Conservation (phyloP, 495 filamentous ascomycete species). For the Pseudoneurospora amorphoporcata region DNA sequence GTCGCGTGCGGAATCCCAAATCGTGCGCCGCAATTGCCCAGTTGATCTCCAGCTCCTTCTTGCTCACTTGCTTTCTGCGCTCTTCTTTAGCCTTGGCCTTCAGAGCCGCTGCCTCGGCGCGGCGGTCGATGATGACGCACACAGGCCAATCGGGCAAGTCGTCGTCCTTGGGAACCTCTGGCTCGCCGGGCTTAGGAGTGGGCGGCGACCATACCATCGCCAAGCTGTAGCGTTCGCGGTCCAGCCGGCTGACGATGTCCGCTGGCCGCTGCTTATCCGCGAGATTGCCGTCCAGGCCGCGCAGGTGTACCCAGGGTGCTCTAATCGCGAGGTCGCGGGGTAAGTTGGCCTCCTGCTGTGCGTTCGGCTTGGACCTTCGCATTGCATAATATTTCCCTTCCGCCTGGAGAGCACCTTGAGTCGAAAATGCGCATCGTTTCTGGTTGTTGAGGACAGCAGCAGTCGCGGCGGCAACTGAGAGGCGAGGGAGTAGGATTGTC, state of each 20-base stretch:
- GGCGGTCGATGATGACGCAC: constrained; percentile 52
- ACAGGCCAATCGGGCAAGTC: constrained; percentile 33
- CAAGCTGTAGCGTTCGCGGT: constrained; percentile 43
- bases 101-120: constrained; percentile 12
- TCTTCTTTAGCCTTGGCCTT: constrained; percentile 16
- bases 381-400: not conserved
- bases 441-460: not conserved
- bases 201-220: constrained; percentile 41
- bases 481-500: constrained; percentile 7
- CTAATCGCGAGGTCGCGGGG: not conserved
- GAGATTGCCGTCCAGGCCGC: constrained; percentile 39
- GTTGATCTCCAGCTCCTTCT: constrained; percentile 72
- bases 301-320: constrained; percentile 29
- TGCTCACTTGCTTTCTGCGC: constrained; percentile 14
- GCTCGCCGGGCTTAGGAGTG: not conserved
- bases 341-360: not conserved
- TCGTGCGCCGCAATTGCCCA: constrained; percentile 71
- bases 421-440: not conserved
- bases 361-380: not conserved
- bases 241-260: constrained; percentile 37
- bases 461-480: not conserved
- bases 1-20: constrained; percentile 47
- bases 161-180: not conserved
- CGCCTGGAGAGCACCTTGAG: not conserved
- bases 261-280: constrained; percentile 30